Evolutionary conservation across 768 basidiomycete genomes (phyloP).

Genomic region (Termitomyces eurrhizus): DNA sequence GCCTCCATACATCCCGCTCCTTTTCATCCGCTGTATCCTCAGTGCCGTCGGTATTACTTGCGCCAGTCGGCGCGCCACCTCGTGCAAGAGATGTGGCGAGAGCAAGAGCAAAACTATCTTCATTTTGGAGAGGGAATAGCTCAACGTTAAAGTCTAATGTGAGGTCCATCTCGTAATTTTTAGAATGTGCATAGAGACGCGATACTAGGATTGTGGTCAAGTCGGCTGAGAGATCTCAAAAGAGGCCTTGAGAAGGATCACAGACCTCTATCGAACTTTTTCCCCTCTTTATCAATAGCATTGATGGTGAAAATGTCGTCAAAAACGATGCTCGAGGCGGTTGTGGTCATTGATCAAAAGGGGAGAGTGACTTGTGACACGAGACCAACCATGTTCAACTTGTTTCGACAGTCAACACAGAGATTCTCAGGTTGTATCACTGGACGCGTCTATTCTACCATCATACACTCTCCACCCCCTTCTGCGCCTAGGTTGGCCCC

Average conservation of each 20-base stretch:
- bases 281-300: conserved; percentile 86
- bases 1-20: conserved; percentile 79
- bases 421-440: neutral
- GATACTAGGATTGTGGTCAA: conserved; percentile 58
- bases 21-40: conserved; percentile 61
- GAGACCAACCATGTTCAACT: conserved; percentile 1
- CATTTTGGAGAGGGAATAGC: conserved; percentile 68
- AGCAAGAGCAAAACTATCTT: conserved; percentile 78
- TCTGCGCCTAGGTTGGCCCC: conserved; percentile 44
- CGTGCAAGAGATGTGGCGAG: conserved; percentile 78
- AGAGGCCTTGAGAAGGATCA: conserved; percentile 2
- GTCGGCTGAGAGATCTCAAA: neutral
- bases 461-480: conserved; percentile 33
- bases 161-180: conserved; percentile 89
- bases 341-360: conserved; percentile 41
- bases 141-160: conserved; percentile 95
- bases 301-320: conserved; percentile 90
- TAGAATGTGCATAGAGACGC: conserved; percentile 82
- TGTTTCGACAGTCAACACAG: neutral
- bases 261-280: conserved; percentile 96
- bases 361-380: conserved; percentile 8
- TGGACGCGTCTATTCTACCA: conserved; percentile 25
- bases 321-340: conserved; percentile 77
- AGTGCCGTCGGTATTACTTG: conserved; percentile 42
- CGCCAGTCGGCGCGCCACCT: conserved; percentile 40